Base-by-base conservation (phyloP, 2,329 filamentous ascomycete genomes). In the Aureobasidium subglaciale region DNA sequence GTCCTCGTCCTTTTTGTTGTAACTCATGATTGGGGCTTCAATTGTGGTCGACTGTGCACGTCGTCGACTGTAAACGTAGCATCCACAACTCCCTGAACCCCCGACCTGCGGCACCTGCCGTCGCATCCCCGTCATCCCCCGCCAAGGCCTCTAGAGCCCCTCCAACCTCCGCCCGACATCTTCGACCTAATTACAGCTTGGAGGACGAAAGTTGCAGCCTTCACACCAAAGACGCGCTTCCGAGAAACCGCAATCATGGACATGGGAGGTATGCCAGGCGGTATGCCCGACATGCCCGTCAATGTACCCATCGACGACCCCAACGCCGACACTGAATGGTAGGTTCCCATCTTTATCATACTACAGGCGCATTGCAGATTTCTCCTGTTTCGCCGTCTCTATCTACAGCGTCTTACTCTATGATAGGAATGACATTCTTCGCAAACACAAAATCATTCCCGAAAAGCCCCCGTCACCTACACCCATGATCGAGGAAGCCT, bases 1-100 rank as follows among this genome's bases (percentile, higher is more conserved):
- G 79, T 99, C 93, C 81, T 97, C 93, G 75, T 99, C 92, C 81
- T 96, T 97, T 79, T 99, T 99, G 79, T 92, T 86, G 83, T 93
- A 95, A 76, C 87, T 93, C 91, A 96, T 96, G 69, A 32, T 66
- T 42, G 38, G 25, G n/a, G 34, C 50, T 20, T 54, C 50, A 54
- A 53, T 53, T 29, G 25, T n/a, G 43, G 18, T n/a, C n/a, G n/a
- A n/a, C n/a, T n/a, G n/a, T 18, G 11, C 32, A n/a, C 27, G 22
- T 5, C 24, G 22, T 22, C 13, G 40, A 29, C 24, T 45, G 42
- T 45, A 45, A 32, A 42, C 49, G 49, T 50, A 50, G 34, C 46
- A 50, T 50, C 29, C 45, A 35, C 29, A 48, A 24, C 45, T 48
- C 45, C 45, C 45, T 48, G n/a, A 37, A 50, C 32, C 46, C 46